These are phyloP conservation scores for Mortierella claussenii DNA, from an alignment of 192 early-diverging fungal species.

Conservation along the genomic window DNA sequence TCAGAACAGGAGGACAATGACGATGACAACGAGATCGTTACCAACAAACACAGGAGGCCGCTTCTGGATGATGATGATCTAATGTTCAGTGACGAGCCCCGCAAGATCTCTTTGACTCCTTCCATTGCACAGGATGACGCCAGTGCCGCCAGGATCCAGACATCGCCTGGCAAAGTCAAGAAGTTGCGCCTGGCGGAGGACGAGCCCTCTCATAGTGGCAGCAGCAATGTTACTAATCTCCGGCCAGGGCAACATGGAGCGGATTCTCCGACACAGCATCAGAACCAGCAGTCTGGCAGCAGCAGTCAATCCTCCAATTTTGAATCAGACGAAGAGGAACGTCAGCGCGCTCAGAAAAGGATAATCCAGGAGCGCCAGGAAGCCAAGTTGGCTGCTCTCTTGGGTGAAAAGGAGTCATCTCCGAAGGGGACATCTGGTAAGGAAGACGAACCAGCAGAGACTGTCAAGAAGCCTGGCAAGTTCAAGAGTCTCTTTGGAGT, in stretches of 20 bases:
- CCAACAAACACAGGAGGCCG: conserved; percentile 25
- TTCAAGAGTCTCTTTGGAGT: conserved; percentile 52
- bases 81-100: conserved; percentile 52
- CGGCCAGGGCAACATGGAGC: not conserved
- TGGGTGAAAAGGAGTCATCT: conserved; percentile 13
- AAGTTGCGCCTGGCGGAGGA: conserved; percentile 36
- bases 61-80: conserved; percentile 45
- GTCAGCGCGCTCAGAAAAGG: conserved; percentile 10
- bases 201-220: not conserved
- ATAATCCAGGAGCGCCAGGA: conserved; percentile 20
- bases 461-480: conserved; percentile 37
- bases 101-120: conserved; percentile 64
- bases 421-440: conserved; percentile 3
- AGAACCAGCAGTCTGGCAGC: not conserved
- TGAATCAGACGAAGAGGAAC: conserved; percentile 24
- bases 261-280: not conserved
- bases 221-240: no score
- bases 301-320: not conserved
- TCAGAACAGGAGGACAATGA: conserved; percentile 55
- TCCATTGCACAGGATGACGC: conserved; percentile 57
- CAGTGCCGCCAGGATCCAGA: conserved; percentile 8
- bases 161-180: conserved; percentile 15
- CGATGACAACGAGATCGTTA: conserved; percentile 40
- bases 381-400: conserved; percentile 30
- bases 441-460: conserved; percentile 3